A percentile compares a stretch with the other conserved stretches of the same genome.
These are phyloP conservation scores for Podospora comata DNA, from an alignment of 495 filamentous ascomycete genomes.

Conservation along the genomic window DNA sequence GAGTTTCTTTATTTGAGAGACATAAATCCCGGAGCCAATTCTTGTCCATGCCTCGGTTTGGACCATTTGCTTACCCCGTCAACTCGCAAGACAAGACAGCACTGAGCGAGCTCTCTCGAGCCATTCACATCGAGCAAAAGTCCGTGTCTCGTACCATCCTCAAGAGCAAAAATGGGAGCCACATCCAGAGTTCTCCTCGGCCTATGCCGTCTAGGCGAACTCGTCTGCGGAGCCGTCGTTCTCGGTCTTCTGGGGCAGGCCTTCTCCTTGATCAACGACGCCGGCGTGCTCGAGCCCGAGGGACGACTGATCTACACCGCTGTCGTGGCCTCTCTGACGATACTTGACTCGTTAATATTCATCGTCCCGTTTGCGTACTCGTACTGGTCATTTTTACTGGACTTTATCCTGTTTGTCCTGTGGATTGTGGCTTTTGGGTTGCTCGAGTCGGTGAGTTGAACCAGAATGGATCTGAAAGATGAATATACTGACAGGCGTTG, in stretches of 20 bases:
- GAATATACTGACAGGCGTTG: not conserved
- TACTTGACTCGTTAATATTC: conserved; percentile 19
- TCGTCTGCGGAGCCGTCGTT: conserved; percentile 23
- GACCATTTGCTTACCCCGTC: no score
- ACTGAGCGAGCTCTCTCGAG: no score
- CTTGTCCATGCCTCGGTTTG: no score
- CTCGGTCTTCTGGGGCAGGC: conserved; percentile 22
- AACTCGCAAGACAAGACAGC: no score
- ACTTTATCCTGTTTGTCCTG: conserved; percentile 21
- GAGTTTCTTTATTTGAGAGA: no score
- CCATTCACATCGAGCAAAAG: no score
- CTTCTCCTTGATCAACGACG: conserved; percentile 20
- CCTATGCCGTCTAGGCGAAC: conserved; percentile 21
- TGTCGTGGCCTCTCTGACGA: conserved; percentile 21
- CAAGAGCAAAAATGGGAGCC: not conserved
- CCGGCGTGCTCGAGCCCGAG: conserved; percentile 15
- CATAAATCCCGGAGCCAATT: no score
- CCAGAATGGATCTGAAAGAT: not conserved
- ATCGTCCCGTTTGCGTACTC: conserved; percentile 20
- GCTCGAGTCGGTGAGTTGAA: conserved; percentile 20
- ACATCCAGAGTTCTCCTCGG: conserved; percentile 17
- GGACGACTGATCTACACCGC: conserved; percentile 19
- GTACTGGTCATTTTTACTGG: conserved; percentile 23
- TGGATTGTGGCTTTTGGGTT: conserved; percentile 24
- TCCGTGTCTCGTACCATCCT: no score